Conservation (phyloP, 2,329 filamentous ascomycete genomes). For the Xylariaceae sp. region DNA sequence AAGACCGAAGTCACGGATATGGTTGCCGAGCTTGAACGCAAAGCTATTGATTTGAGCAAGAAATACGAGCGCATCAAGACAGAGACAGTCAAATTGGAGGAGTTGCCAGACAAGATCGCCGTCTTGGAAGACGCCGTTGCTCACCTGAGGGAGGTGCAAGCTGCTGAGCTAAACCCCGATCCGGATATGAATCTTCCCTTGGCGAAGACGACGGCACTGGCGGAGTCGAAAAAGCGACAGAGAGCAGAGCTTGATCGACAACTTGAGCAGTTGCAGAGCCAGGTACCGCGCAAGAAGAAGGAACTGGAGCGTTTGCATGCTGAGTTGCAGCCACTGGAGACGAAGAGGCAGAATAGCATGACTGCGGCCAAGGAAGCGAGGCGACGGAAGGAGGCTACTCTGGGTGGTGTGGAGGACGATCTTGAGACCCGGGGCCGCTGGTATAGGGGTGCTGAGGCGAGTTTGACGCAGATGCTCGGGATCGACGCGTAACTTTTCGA, state of each 20-base stretch:
- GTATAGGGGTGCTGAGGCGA: slow-evolving; percentile 66
- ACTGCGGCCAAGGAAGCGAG: slow-evolving; percentile 68
- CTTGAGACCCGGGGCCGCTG: slow-evolving; percentile 72
- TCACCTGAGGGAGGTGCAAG: slow-evolving; percentile 41
- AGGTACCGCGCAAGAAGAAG: slow-evolving; percentile 61
- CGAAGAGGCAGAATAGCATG: slow-evolving; percentile 60
- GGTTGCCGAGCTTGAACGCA: slow-evolving; percentile 66
- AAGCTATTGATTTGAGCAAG: slow-evolving; percentile 54
- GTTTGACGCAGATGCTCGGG: slow-evolving; percentile 60
- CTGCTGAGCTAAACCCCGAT: slow-evolving; percentile 37
- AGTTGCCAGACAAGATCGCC: slow-evolving; percentile 48
- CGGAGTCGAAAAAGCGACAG: slow-evolving; percentile 48
- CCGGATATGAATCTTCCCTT: slow-evolving; percentile 52
- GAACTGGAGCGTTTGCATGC: slow-evolving; percentile 63
- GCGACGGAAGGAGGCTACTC: slow-evolving; percentile 61
- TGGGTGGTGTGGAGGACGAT: slow-evolving; percentile 66
- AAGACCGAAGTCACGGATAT: slow-evolving; percentile 75
- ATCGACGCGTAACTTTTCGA: slow-evolving; percentile 28
- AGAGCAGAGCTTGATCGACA: slow-evolving; percentile 57
- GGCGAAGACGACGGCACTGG: slow-evolving; percentile 51
- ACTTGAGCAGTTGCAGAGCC: slow-evolving; percentile 58
- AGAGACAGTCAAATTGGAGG: slow-evolving; percentile 46
- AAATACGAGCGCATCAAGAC: slow-evolving; percentile 49
- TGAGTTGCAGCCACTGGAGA: slow-evolving; percentile 66
- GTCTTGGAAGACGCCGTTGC: slow-evolving; percentile 47